Conservation (phyloP, 2,329 filamentous ascomycete species). For the Corinectria fuckeliana region DNA sequence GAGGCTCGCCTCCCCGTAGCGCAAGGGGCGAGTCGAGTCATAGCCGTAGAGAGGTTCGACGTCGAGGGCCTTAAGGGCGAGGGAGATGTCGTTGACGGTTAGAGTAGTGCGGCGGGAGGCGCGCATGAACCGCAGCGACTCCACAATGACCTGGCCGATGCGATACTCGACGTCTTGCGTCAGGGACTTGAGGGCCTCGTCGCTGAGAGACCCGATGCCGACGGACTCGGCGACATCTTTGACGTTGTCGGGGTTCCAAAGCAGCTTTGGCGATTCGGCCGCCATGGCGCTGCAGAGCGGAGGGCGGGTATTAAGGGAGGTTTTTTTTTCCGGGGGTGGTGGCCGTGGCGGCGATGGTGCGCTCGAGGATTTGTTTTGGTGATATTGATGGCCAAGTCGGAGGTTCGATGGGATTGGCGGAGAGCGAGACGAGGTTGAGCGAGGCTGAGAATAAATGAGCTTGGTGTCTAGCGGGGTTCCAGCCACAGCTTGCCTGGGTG, state of each 20-base stretch:
- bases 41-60: slow-evolving; percentile 97
- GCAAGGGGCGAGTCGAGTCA: slow-evolving; percentile 85
- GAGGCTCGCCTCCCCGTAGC: slow-evolving; percentile 92
- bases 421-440: slow-evolving; percentile 8
- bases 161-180: slow-evolving; percentile 96
- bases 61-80: slow-evolving; percentile 84
- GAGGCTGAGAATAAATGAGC: neutral
- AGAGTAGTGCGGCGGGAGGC: slow-evolving; percentile 85
- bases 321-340: neutral
- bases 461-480: neutral
- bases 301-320: neutral
- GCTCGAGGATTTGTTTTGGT: neutral
- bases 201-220: slow-evolving; percentile 79
- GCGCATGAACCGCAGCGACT: slow-evolving; percentile 96
- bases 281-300: slow-evolving; percentile 40
- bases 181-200: slow-evolving; percentile 86
- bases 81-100: slow-evolving; percentile 86
- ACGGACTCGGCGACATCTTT: slow-evolving; percentile 96
- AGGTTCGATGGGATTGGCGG: slow-evolving; percentile 12
- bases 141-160: slow-evolving; percentile 89
- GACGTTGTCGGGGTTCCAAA: slow-evolving; percentile 97
- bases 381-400: neutral
- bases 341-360: neutral
- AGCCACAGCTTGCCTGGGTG: neutral
- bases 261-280: slow-evolving; percentile 57